Evolutionary conservation across 2,329 filamentous ascomycete species (phyloP).

Genomic region (Ascochyta viciae-villosae): DNA sequence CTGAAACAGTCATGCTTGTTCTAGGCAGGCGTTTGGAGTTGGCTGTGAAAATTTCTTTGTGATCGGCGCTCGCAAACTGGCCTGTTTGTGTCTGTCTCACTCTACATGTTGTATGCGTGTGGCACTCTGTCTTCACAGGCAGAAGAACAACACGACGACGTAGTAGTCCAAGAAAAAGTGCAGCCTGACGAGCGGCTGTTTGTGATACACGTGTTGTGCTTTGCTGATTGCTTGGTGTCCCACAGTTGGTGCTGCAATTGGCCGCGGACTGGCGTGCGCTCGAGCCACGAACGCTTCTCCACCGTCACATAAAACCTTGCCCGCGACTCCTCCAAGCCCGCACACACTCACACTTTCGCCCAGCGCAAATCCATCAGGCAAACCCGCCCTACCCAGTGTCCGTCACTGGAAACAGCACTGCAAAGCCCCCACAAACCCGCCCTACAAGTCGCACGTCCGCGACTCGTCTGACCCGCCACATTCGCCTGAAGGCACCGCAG

Average conservation of each 20-base stretch:
- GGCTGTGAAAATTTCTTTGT: slow-evolving; percentile 14
- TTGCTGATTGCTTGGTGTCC: slow-evolving; percentile 6
- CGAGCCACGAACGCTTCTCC: slow-evolving; percentile 16
- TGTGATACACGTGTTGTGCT: slow-evolving; percentile 20
- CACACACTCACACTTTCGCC: slow-evolving; percentile 29
- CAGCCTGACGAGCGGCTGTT: slow-evolving; percentile 5
- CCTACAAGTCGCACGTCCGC: slow-evolving; percentile 35
- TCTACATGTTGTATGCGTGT: background rate
- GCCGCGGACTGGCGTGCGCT: slow-evolving; percentile 4
- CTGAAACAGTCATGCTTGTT: slow-evolving; percentile 15
- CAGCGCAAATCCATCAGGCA: slow-evolving; percentile 30
- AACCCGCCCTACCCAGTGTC: slow-evolving; percentile 27
- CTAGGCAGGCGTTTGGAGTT: slow-evolving; percentile 10
- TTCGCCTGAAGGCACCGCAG: slow-evolving; percentile 34
- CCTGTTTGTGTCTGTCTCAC: slow-evolving; percentile 8
- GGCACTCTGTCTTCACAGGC: background rate
- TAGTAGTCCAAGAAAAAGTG: background rate
- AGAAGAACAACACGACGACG: background rate
- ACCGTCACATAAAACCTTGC: slow-evolving; percentile 20
- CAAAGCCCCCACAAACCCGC: slow-evolving; percentile 22
- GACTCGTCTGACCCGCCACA: slow-evolving; percentile 46
- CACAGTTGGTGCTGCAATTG: slow-evolving; percentile 8
- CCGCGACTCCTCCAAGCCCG: slow-evolving; percentile 15
- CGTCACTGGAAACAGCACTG: slow-evolving; percentile 26
- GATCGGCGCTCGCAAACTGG: slow-evolving; percentile 5